These are phyloP conservation scores for Fusarium bactridioides DNA, from an alignment of 2,329 filamentous ascomycete genomes.

Conservation along the genomic window DNA sequence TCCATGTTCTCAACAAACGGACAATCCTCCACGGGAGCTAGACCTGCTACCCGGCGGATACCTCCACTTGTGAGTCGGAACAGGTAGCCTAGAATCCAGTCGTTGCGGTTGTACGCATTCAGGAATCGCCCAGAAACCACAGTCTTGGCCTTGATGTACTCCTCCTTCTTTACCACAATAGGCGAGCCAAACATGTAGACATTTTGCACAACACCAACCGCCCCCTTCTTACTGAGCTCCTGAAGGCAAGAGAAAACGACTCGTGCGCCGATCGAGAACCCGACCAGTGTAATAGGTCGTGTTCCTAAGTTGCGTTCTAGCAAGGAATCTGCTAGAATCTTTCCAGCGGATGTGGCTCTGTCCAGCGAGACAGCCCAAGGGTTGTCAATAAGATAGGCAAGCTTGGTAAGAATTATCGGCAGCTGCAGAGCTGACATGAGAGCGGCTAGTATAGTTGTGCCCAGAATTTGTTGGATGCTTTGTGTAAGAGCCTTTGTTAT, in stretches of 20 bases:
- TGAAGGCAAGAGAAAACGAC: constrained; percentile 92
- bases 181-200: constrained; percentile 95
- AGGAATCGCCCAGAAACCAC: constrained; percentile 92
- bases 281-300: constrained; percentile 89
- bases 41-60: constrained; percentile 85
- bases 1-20: constrained; percentile 88
- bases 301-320: constrained; percentile 92
- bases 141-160: constrained; percentile 81
- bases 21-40: constrained; percentile 78
- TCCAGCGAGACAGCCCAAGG: constrained; percentile 98
- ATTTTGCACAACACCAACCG: constrained; percentile 89
- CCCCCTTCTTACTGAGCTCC: constrained; percentile 85
- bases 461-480: constrained; percentile 93
- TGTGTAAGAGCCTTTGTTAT: constrained; percentile 81
- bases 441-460: constrained; percentile 84
- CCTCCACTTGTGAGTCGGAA: constrained; percentile 95
- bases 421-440: constrained; percentile 93
- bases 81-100: constrained; percentile 97
- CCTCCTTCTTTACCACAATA: constrained; percentile 88
- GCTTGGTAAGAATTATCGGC: constrained; percentile 91
- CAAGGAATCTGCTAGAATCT: constrained; percentile 93
- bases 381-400: constrained; percentile 96
- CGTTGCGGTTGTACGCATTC: constrained; percentile 92
- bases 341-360: constrained; percentile 84
- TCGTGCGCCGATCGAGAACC: constrained; percentile 90